Conservation (phyloP, 2,329 filamentous ascomycete species). For the Fusarium sp. region DNA sequence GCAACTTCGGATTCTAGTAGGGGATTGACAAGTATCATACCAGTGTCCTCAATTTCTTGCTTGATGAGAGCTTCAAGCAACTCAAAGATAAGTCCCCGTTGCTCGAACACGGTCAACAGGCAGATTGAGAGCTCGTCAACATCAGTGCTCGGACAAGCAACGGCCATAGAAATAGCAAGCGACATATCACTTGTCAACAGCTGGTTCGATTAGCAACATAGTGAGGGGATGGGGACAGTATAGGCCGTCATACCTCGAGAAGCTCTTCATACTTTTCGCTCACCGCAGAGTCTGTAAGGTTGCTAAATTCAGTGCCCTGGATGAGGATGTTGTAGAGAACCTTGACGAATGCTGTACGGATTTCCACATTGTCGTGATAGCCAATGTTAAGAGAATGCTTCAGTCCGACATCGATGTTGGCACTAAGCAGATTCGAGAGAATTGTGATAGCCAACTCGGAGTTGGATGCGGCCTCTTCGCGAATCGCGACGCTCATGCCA, state of each 20-base stretch:
- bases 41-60: slow-evolving; percentile 76
- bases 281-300: slow-evolving; percentile 74
- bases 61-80: slow-evolving; percentile 75
- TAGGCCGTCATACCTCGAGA: slow-evolving; percentile 57
- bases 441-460: slow-evolving; percentile 76
- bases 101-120: slow-evolving; percentile 77
- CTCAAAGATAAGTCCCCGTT: slow-evolving; percentile 71
- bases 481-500: slow-evolving; percentile 51
- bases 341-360: slow-evolving; percentile 76
- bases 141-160: slow-evolving; percentile 75
- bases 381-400: slow-evolving; percentile 78
- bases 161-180: slow-evolving; percentile 72
- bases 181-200: slow-evolving; percentile 73
- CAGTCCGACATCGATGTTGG: slow-evolving; percentile 78
- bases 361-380: slow-evolving; percentile 77
- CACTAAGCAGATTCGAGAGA: slow-evolving; percentile 75
- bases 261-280: slow-evolving; percentile 77
- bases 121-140: slow-evolving; percentile 77
- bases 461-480: slow-evolving; percentile 67
- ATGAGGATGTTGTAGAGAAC: slow-evolving; percentile 78
- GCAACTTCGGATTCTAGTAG: not conserved
- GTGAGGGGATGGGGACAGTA: not conserved
- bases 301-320: slow-evolving; percentile 79
- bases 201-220: slow-evolving; percentile 47
- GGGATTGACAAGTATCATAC: slow-evolving; percentile 49